Evolutionary conservation across 2,329 filamentous ascomycete species (phyloP).

Genomic region (Calonectria multiphialidica): DNA sequence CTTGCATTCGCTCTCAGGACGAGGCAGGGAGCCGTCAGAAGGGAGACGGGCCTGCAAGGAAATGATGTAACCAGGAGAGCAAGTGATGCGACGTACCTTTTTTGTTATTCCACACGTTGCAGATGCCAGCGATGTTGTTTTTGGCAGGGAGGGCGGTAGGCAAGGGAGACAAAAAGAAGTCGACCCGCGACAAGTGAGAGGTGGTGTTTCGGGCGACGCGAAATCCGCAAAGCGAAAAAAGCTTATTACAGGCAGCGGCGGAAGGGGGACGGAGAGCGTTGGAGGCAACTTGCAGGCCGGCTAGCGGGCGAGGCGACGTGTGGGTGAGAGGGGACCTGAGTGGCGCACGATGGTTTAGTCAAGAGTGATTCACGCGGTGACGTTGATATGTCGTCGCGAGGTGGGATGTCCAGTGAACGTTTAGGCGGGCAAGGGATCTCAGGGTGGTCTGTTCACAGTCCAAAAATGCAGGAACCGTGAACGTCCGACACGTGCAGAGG

Average conservation of each 20-base stretch:
- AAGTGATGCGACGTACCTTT: slow-evolving; percentile 16
- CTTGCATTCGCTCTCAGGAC: slow-evolving; percentile 1
- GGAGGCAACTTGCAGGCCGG: slow-evolving; percentile 26
- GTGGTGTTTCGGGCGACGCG: slow-evolving; percentile 25
- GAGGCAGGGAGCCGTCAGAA: neutral
- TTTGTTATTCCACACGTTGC: neutral
- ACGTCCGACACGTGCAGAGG: slow-evolving; percentile 38
- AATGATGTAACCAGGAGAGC: neutral
- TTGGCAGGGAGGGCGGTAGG: slow-evolving; percentile 25
- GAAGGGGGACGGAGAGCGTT: slow-evolving; percentile 5
- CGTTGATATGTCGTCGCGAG: slow-evolving; percentile 24
- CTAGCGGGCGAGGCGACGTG: slow-evolving; percentile 31
- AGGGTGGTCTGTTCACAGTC: slow-evolving; percentile 46
- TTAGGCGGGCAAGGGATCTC: slow-evolving; percentile 39
- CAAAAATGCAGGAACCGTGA: slow-evolving; percentile 44
- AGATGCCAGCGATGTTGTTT: slow-evolving; percentile 17
- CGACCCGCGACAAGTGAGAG: slow-evolving; percentile 42
- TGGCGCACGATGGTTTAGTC: slow-evolving; percentile 19
- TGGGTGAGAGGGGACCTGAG: slow-evolving; percentile 12
- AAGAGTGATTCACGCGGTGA: slow-evolving; percentile 29
- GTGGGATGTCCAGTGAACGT: slow-evolving; percentile 35
- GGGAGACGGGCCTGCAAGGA: neutral
- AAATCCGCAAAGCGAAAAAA: slow-evolving; percentile 20
- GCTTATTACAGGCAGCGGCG: slow-evolving; percentile 6
- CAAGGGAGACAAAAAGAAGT: slow-evolving; percentile 29